Base-by-base conservation (phyloP, 805 yeast genomes). In the Myxozyma kluyveri region DNA sequence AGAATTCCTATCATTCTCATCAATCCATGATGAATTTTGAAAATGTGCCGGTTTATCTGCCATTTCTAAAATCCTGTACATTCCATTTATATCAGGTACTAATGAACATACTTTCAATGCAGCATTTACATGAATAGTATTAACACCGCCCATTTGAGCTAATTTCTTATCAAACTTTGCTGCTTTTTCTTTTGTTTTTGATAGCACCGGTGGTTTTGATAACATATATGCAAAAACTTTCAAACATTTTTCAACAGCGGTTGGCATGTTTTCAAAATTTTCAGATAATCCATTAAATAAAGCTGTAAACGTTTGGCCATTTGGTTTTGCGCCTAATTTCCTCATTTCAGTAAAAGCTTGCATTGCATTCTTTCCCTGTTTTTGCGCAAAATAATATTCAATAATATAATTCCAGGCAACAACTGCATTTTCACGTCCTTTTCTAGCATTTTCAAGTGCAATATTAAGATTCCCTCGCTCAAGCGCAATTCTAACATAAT, bases 401-500 rank as follows among this genome's bases (percentile, higher is more conserved):
- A 56, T 48, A 17, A 56, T 38, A 42, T 37, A 23, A 23, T 56
- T 56, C 60, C 60, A 56, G 1, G 52, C 55, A n/a, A 51, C 56
- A 12, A 56, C 44, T 3, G 47, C 19, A 19, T 31, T 24, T 6
- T 23, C 42, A 12, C 32, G 39, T n/a, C 47, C 54, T 10, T 29
- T 41, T 7, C 42, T 43, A n/a, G 54, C 54, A 18, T 40, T 39
- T 14, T 32, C 47, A 18, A 45, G 9, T 2, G 54, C 54, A 17
- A 5, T 50, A 10, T 31, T 32, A 6, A 36, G 5, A 12, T 45
- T 21, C 3, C 42, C 47, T 2, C 21, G 26, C 1, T 14, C 50
- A 6, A 50, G 23, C 3, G 40, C 22, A 10, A n/a, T 23, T 24
- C 41, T 37, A 21, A 40, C 40, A 17, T 45, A 32, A 14, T 32